Conservation (phyloP, 2,329 filamentous ascomycete genomes). For the Davidsoniella australis region DNA sequence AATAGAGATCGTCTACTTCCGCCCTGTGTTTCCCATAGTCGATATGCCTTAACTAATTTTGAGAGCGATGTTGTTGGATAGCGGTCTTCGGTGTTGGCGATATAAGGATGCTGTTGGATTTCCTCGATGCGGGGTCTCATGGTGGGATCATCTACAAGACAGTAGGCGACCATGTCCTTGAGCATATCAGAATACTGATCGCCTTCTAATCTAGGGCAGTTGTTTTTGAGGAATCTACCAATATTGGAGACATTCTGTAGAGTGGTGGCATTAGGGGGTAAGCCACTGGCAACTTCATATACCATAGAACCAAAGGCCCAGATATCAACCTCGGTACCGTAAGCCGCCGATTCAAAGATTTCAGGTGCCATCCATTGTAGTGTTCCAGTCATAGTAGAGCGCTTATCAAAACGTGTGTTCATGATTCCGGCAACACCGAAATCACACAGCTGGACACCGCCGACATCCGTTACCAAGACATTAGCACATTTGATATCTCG, state of each 20-base stretch:
- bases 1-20: conserved; percentile 45
- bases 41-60: conserved; percentile 47
- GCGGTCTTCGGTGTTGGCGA: conserved; percentile 35
- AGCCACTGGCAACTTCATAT: conserved; percentile 48
- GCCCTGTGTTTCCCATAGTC: conserved; percentile 50
- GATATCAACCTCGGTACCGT: conserved; percentile 43
- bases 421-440: conserved; percentile 50
- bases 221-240: conserved; percentile 26
- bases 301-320: conserved; percentile 54
- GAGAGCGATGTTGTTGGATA: conserved; percentile 45
- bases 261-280: conserved; percentile 37
- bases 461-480: conserved; percentile 45
- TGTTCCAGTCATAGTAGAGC: conserved; percentile 49
- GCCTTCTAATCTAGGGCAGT: conserved; percentile 39
- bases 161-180: conserved; percentile 41
- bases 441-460: conserved; percentile 48
- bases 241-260: conserved; percentile 27
- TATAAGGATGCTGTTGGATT: conserved; percentile 47
- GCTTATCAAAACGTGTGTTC: conserved; percentile 43
- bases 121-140: conserved; percentile 40
- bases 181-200: conserved; percentile 39
- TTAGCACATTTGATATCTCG: conserved; percentile 42
- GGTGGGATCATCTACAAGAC: conserved; percentile 38
- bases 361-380: conserved; percentile 55
- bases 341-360: conserved; percentile 34